These are phyloP conservation scores for Phlebopus sp. DNA, from an alignment of 1,284 basidiomycete species.

Conservation along the genomic window DNA sequence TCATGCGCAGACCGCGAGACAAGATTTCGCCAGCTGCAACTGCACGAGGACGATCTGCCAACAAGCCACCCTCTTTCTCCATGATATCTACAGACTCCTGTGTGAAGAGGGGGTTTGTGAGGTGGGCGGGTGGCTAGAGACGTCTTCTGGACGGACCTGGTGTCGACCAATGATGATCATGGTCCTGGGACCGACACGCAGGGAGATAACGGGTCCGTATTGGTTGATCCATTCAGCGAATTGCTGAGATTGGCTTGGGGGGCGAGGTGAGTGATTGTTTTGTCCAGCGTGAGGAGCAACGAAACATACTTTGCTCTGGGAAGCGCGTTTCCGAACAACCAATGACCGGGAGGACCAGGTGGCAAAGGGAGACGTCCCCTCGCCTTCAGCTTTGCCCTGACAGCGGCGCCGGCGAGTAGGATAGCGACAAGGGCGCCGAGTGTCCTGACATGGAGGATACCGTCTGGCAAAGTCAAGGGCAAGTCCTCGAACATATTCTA, in stretches of 20 bases:
- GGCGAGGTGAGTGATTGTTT: not conserved
- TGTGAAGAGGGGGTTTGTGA: not conserved
- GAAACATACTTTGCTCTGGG: conserved; percentile 26
- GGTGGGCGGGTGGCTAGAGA: not conserved
- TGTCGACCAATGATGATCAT: conserved; percentile 36
- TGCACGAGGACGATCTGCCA: conserved; percentile 33
- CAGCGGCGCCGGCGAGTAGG: conserved; percentile 12
- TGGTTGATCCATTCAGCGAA: conserved; percentile 35
- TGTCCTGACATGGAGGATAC: conserved; percentile 12
- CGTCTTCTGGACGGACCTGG: conserved; percentile 28
- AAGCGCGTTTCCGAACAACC: conserved; percentile 28
- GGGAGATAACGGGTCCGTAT: conserved; percentile 39
- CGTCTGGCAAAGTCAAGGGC: not conserved
- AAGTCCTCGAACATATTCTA: conserved; percentile 9
- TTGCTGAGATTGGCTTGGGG: conserved; percentile 31
- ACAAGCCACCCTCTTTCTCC: conserved; percentile 32
- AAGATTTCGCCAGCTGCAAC: conserved; percentile 32
- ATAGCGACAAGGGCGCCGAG: conserved; percentile 19
- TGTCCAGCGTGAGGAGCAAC: not conserved
- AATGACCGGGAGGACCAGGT: conserved; percentile 33
- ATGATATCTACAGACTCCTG: conserved; percentile 47
- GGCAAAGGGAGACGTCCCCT: conserved; percentile 24
- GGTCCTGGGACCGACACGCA: conserved; percentile 29
- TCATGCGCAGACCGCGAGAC: conserved; percentile 30
- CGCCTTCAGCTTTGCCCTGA: conserved; percentile 11